Conservation (phyloP, 805 yeast genomes). For the Kodamaea hsintzibuensis region DNA sequence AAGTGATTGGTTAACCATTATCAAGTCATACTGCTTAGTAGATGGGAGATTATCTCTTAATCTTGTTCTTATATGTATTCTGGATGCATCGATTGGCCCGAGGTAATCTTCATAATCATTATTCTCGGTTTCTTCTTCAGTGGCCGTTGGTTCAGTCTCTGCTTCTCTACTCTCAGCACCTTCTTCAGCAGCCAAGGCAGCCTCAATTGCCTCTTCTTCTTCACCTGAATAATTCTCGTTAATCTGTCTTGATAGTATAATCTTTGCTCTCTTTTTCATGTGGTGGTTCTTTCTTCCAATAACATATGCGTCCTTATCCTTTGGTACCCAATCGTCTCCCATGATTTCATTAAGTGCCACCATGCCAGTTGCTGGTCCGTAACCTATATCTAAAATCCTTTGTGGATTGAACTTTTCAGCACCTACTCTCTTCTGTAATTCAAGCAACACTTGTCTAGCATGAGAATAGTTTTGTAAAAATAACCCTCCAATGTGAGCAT, state of each 20-base stretch:
- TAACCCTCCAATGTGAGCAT: constrained; percentile 76
- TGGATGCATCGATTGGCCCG: constrained; percentile 56
- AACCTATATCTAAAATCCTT: constrained; percentile 74
- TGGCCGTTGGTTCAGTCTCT: constrained; percentile 11
- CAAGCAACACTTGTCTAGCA: constrained; percentile 61
- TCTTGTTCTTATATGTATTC: constrained; percentile 54
- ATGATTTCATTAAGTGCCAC: constrained; percentile 82
- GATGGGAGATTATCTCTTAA: constrained; percentile 55
- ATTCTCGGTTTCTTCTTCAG: constrained; percentile 10
- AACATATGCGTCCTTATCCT: constrained; percentile 67
- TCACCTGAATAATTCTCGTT: constrained; percentile 38
- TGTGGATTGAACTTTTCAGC: constrained; percentile 57
- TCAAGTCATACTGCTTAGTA: constrained; percentile 67
- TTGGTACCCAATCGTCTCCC: constrained; percentile 64
- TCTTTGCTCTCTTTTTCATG: constrained; percentile 81
- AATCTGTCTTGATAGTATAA: constrained; percentile 68
- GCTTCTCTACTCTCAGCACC: not conserved
- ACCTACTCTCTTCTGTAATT: constrained; percentile 58
- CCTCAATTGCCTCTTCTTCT: constrained; percentile 14
- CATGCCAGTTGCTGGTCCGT: constrained; percentile 92
- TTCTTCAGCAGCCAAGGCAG: not conserved
- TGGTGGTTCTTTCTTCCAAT: constrained; percentile 56
- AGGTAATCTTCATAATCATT: constrained; percentile 20
- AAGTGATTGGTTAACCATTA: constrained; percentile 80
- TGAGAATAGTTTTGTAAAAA: constrained; percentile 83